Evolutionary conservation across 2,329 filamentous ascomycete genomes (phyloP), one percentile per base, ranked within the genome.

Genomic region (Dactylellina sp.): DNA sequence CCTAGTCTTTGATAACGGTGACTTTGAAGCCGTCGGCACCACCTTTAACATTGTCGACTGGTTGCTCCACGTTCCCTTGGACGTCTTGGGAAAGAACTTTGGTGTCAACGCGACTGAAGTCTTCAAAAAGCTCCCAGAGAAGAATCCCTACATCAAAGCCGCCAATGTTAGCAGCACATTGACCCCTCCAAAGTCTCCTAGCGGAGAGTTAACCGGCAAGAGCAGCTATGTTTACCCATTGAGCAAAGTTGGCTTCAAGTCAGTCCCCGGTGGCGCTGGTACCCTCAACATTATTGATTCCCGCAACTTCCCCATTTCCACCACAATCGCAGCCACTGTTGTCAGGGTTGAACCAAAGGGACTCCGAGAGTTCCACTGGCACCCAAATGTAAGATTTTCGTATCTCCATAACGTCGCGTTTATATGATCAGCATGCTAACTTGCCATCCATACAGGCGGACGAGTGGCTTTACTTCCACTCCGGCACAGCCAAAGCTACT

Each of bases 1-100:
- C 9, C 83, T 90, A 0, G 85, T 86, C 28, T 90, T 90, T 77
- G 88, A 90, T 75, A 87, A 89, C 25, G 86, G 86, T 1, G 84
- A 90, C 77, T 91, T 90, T 78, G 88, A 90, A 78, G 85, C 84
- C 57, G 81, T 85, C 28, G 87, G 87, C 84, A 89, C 87, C 0
- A 90, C 89, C 0, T 91, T 91, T 83, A 89, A 88, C 81, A 83
- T 91, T 22, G 88, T 89, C 75, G 89, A 91, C 81, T 91, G 89
- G 89, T 83, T 91, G 37, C 82, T 85, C 0, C 88, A 90, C 78
- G 91, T 88, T 0, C 89, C 89, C 0, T 66, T 0, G 62, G 81
- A 83, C 0, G 83, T 91, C 47, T 82, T 91, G 0, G 88, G 88
- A 37, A 90, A 89, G 81, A 91, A 90, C 82, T 90, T 91, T 76